Conservation (phyloP, 768 basidiomycete genomes). For the Fomitopsis serialis region DNA sequence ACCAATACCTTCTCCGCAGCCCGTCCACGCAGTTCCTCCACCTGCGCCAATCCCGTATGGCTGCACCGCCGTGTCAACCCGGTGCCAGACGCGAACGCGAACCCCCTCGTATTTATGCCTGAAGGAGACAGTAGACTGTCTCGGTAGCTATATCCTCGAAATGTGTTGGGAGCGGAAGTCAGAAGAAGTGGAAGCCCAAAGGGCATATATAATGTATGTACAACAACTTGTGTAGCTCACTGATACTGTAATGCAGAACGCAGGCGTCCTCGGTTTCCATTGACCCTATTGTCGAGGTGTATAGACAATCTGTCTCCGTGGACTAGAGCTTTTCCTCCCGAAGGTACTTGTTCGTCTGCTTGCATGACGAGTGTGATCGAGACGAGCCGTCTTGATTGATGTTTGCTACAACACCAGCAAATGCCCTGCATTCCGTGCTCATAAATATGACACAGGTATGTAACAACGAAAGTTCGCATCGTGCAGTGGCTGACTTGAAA, state of each 20-base stretch:
- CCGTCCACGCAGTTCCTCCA: constrained; percentile 9
- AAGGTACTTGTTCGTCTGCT: no score
- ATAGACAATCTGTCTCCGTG: no score
- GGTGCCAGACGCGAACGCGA: neutral
- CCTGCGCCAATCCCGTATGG: constrained; percentile 16
- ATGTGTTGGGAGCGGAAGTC: neutral
- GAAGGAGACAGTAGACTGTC: neutral
- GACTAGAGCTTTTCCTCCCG: no score
- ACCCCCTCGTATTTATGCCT: constrained; percentile 1
- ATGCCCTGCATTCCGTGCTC: no score
- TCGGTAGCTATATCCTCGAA: no score
- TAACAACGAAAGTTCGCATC: no score
- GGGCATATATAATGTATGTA: neutral
- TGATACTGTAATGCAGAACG: neutral
- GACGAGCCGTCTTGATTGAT: no score
- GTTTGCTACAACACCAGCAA: no score
- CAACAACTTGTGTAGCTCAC: no score
- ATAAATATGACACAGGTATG: no score
- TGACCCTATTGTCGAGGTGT: neutral
- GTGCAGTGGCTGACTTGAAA: no score
- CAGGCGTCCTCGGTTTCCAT: neutral
- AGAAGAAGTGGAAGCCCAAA: neutral
- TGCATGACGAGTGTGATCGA: no score
- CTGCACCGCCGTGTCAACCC: constrained; percentile 14
- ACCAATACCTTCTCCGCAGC: constrained; percentile 10